Evolutionary conservation across 2,329 filamentous ascomycete species (phyloP).

Genomic region (Fusarium abutilonis): DNA sequence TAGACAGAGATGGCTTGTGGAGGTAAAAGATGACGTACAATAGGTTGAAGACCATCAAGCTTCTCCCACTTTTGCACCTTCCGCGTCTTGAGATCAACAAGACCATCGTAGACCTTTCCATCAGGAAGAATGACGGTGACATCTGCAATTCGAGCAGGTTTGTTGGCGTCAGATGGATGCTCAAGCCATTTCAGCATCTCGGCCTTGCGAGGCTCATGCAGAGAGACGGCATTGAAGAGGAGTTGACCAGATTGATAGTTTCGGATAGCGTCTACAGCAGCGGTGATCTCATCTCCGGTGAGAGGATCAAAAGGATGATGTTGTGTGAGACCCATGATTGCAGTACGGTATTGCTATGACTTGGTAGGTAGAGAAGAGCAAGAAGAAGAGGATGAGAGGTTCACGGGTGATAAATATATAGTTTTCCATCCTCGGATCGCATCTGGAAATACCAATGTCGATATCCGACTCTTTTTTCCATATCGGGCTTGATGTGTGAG

Average conservation of each 20-base stretch:
- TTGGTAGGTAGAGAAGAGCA: not conserved
- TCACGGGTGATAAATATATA: conserved; percentile 29
- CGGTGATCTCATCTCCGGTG: conserved; percentile 76
- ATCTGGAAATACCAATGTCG: conserved; percentile 19
- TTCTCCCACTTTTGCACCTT: conserved; percentile 79
- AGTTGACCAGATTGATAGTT: conserved; percentile 72
- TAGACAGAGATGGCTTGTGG: not conserved
- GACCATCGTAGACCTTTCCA: conserved; percentile 83
- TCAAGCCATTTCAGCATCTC: conserved; percentile 84
- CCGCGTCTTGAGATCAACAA: conserved; percentile 75
- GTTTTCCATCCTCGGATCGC: conserved; percentile 4
- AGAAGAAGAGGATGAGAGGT: not conserved
- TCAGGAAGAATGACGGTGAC: conserved; percentile 82
- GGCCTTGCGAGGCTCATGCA: conserved; percentile 85
- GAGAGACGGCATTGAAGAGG: conserved; percentile 86
- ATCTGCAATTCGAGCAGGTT: conserved; percentile 79
- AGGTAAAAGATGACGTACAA: conserved; percentile 61
- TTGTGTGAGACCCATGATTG: conserved; percentile 28
- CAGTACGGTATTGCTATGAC: not conserved
- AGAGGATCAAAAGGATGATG: conserved; percentile 46
- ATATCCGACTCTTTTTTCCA: conserved; percentile 38
- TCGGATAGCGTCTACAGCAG: conserved; percentile 72
- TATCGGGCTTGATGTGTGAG: conserved; percentile 25
- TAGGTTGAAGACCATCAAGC: conserved; percentile 80
- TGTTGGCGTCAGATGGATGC: conserved; percentile 66